Conservation (phyloP, 768 basidiomycete species). For the Mycena vulgaris region DNA sequence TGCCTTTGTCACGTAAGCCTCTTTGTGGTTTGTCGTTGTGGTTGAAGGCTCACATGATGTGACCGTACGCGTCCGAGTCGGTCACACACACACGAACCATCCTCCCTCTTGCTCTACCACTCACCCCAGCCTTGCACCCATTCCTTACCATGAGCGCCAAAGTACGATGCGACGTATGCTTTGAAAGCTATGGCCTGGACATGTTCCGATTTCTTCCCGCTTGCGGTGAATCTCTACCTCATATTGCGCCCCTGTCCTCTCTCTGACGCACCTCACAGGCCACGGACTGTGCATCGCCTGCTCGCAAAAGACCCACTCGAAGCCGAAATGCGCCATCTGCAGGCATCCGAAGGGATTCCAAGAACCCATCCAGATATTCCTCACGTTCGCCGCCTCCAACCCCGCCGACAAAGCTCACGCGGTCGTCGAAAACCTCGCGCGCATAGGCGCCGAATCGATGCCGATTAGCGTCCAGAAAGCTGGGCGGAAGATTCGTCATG, state of each 20-base stretch:
- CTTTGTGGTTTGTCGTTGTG: no score
- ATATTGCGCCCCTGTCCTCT: background rate
- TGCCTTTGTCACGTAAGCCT: no score
- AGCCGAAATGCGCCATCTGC: constrained; percentile 35
- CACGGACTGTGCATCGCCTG: constrained; percentile 37
- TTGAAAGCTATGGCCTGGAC: constrained; percentile 23
- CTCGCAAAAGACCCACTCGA: constrained; percentile 20
- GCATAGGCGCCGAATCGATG: constrained; percentile 25
- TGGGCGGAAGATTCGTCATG: constrained; percentile 33
- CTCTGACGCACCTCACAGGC: constrained; percentile 12
- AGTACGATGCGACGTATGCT: constrained; percentile 34
- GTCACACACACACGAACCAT: background rate
- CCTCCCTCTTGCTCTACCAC: no score
- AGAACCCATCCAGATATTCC: constrained; percentile 29
- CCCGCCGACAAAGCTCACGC: constrained; percentile 18
- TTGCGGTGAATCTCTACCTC: constrained; percentile 21
- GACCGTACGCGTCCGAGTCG: background rate
- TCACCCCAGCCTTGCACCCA: no score
- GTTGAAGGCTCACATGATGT: background rate
- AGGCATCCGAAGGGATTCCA: constrained; percentile 28
- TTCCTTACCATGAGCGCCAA: constrained; percentile 32
- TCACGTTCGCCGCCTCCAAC: constrained; percentile 28
- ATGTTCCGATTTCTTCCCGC: constrained; percentile 33
- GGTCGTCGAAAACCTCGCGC: constrained; percentile 23
- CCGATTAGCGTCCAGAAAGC: constrained; percentile 36